A percentile compares a stretch with the other conserved stretches of the same genome.
Conservation (phyloP, 164 flowering plant genomes). For the Annona cherimola region DNA sequence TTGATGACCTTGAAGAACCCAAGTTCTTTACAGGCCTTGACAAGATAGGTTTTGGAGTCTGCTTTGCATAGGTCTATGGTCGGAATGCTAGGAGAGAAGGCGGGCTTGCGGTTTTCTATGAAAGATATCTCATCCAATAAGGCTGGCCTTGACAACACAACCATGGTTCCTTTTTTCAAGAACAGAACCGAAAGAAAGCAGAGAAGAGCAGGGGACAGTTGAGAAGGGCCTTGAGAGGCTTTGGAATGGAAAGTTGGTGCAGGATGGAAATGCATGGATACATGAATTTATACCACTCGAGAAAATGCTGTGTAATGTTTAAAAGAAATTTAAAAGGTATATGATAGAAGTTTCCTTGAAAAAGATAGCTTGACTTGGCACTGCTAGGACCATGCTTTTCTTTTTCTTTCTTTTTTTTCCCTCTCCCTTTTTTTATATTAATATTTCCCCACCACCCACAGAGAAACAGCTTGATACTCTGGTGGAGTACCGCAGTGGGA, state of each 20-base stretch:
- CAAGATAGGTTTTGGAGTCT: conserved; percentile 33
- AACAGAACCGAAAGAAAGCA: background rate
- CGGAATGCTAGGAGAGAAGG: conserved; percentile 36
- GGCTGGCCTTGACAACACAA: conserved; percentile 50
- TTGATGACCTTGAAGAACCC: conserved; percentile 85
- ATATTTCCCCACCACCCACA: too few relatives aligned
- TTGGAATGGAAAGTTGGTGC: background rate
- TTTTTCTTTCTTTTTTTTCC: background rate
- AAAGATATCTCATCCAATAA: conserved; percentile 31
- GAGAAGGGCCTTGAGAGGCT: background rate
- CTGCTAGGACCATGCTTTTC: background rate
- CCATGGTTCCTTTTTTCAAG: conserved; percentile 39
- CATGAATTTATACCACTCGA: background rate
- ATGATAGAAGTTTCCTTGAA: conserved; percentile 4
- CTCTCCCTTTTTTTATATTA: background rate
- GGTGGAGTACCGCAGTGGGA: too few relatives aligned
- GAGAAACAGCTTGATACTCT: too few relatives aligned
- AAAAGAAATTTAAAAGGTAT: background rate
- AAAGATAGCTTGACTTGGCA: background rate
- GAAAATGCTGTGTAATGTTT: background rate
- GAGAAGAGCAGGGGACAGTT: conserved; percentile 1
- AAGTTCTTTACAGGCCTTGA: conserved; percentile 63
- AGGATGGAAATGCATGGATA: background rate
- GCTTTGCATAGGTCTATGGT: conserved; percentile 57
- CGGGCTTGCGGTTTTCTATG: conserved; percentile 45